phyloP scores from a whole-genome alignment of 228 moss, liverwort and hornwort species.

The Sphagnum fallax region DNA sequence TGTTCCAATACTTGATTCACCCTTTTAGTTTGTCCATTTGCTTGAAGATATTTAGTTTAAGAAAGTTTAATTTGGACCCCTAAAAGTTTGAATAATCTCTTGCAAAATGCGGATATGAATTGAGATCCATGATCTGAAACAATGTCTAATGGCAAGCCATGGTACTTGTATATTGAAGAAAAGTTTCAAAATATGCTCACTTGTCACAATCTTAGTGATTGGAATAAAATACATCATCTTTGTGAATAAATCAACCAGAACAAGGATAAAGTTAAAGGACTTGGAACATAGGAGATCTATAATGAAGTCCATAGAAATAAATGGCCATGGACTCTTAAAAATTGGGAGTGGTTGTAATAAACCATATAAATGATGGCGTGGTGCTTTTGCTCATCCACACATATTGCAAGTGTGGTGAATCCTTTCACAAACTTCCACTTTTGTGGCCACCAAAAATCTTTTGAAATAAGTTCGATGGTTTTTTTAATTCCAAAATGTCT shows the following conservation, averaged over 20 bases:
- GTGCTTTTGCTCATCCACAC: not conserved
- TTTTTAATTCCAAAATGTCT: constrained; percentile 3
- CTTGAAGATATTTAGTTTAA: not conserved
- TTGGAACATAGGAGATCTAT: not conserved
- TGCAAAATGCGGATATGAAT: not conserved
- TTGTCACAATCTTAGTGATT: not conserved
- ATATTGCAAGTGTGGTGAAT: not conserved
- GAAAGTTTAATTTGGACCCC: not conserved
- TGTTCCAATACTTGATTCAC: constrained; percentile 3
- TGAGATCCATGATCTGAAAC: not conserved
- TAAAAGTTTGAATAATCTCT: not conserved
- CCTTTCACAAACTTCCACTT: constrained; percentile 1
- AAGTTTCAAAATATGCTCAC: not conserved
- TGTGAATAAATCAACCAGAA: not conserved
- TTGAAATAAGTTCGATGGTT: not conserved
- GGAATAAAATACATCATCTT: not conserved
- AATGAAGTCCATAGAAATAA: not conserved
- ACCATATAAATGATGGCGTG: not conserved
- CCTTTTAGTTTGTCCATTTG: not conserved
- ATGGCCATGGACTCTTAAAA: not conserved
- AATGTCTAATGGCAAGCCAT: not conserved
- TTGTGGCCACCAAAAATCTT: constrained; percentile 3
- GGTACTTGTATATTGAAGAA: not conserved
- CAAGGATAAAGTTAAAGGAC: not conserved
- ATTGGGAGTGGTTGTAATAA: not conserved